Percentiles rank a stretch among this genome's conserved stretches.
Evolutionary conservation across 2,329 filamentous ascomycete genomes (phyloP).

Genomic region (Magnaporthales sp.): DNA sequence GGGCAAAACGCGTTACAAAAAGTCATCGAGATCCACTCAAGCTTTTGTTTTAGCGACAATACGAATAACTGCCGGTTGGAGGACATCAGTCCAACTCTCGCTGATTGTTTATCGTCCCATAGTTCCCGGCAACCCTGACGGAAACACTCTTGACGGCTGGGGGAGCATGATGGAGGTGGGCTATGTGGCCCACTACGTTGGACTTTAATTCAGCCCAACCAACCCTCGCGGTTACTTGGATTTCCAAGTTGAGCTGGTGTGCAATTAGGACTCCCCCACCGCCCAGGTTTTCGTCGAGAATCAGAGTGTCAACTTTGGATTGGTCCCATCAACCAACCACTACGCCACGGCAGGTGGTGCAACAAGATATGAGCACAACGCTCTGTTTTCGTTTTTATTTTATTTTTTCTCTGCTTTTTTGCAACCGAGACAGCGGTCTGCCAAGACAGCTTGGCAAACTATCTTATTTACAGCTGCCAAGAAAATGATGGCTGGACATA

Average conservation of each 20-base stretch:
- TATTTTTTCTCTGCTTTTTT: not conserved
- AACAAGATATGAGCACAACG: not conserved
- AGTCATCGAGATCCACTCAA: not conserved
- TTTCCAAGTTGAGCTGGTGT: not conserved
- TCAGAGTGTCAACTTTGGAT: not conserved
- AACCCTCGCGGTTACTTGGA: not conserved
- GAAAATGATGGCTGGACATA: not conserved
- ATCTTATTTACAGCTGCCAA: not conserved
- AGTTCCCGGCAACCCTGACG: conserved; percentile 29
- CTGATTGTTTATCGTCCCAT: not conserved
- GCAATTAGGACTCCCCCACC: not conserved
- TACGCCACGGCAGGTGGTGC: not conserved
- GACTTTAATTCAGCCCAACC: not conserved
- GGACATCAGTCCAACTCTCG: not conserved
- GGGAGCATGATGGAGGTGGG: conserved; percentile 18
- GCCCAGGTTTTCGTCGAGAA: not conserved
- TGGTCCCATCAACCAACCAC: not conserved
- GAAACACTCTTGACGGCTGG: conserved; percentile 13
- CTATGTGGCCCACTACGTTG: conserved; percentile 17
- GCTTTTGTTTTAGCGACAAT: not conserved
- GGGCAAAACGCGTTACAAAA: not conserved
- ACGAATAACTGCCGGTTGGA: not conserved
- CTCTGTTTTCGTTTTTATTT: not conserved
- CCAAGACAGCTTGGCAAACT: not conserved
- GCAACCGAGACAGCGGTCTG: not conserved